A percentile compares a stretch with the other conserved stretches of the same genome.
Evolutionary conservation across 179 eudicot genomes (phyloP).

Genomic region (Carnegiea gigantea): DNA sequence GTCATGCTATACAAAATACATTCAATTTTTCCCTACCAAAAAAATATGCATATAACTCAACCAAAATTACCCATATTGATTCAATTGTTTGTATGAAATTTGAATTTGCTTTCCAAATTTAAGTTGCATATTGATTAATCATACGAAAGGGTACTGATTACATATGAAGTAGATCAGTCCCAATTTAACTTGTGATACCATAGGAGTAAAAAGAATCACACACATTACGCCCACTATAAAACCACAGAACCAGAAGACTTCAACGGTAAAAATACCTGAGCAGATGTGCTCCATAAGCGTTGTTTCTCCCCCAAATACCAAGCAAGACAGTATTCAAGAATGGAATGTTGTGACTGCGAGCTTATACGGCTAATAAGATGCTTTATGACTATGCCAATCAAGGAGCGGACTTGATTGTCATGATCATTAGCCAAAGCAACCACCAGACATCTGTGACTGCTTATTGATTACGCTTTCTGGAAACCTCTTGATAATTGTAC

Average conservation of each 20-base stretch:
- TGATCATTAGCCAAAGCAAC: conserved; percentile 71
- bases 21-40: no score
- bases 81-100: no score
- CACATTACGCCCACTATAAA: neutral
- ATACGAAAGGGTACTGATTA: no score
- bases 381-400: conserved; percentile 77
- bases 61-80: no score
- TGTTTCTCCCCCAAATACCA: conserved; percentile 74
- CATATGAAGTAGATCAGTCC: neutral
- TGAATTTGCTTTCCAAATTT: no score
- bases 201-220: neutral
- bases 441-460: conserved; percentile 59
- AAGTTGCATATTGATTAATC: no score
- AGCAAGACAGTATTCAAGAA: conserved; percentile 56
- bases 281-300: conserved; percentile 73
- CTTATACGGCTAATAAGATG: conserved; percentile 64
- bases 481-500: conserved; percentile 63
- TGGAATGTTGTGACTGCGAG: conserved; percentile 45
- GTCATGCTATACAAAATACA: no score
- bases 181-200: no score
- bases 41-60: no score
- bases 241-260: neutral
- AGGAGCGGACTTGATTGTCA: conserved; percentile 69
- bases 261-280: conserved; percentile 61
- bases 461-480: conserved; percentile 53